A percentile compares a stretch with the other conserved stretches of the same genome.
These are phyloP conservation scores for Hydrangea macrophylla DNA, from an alignment of 148 eudicot genomes.

Conservation along the genomic window DNA sequence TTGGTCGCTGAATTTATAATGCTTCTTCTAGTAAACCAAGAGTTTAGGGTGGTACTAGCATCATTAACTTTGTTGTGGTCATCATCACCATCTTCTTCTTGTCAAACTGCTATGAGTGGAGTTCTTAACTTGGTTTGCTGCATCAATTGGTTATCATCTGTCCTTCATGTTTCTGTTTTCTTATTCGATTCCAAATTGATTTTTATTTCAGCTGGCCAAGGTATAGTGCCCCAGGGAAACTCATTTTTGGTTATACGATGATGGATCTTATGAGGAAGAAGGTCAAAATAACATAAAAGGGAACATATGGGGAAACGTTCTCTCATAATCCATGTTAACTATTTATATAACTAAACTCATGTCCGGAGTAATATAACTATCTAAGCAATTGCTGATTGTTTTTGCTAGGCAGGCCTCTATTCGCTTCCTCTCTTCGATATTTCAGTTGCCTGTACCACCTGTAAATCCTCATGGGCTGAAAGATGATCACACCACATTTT, in stretches of 20 bases:
- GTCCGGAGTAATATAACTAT: background rate
- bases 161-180: background rate
- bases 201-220: constrained; percentile 31
- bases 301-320: constrained; percentile 45
- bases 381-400: constrained; percentile 10
- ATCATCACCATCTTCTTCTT: background rate
- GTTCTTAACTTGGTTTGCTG: background rate
- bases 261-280: constrained; percentile 46
- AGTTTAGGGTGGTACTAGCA: too few species aligned
- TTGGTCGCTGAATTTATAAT: background rate
- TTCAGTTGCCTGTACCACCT: constrained; percentile 40
- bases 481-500: constrained; percentile 24
- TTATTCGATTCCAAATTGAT: background rate
- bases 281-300: constrained; percentile 49
- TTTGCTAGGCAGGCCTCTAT: constrained; percentile 44
- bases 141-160: background rate
- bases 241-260: constrained; percentile 42
- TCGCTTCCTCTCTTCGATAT: constrained; percentile 33
- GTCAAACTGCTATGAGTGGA: background rate
- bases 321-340: constrained; percentile 11
- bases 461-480: constrained; percentile 15
- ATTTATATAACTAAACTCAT: background rate
- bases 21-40: too few species aligned
- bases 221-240: constrained; percentile 39
- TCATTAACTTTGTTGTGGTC: too few species aligned